phyloP scores from a whole-genome alignment of 805 yeast genomes.

The Teunomyces gatunensis region DNA sequence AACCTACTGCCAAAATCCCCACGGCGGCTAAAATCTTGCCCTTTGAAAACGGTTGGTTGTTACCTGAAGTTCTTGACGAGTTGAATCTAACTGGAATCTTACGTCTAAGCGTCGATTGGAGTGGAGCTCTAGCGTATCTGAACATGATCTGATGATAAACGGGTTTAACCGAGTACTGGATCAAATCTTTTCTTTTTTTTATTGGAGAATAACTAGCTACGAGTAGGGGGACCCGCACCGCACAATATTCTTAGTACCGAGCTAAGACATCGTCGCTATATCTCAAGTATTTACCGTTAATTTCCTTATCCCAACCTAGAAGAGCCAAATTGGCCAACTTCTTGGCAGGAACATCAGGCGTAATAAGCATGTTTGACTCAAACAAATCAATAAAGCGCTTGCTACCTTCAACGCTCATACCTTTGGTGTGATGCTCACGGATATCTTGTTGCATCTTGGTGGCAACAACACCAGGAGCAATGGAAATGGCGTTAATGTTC shows the following conservation, averaged over 20 bases:
- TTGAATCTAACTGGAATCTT: conserved; percentile 9
- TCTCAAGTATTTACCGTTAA: conserved; percentile 70
- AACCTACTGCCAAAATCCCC: conserved; percentile 51
- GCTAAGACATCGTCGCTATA: conserved; percentile 45
- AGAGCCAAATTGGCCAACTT: conserved; percentile 66
- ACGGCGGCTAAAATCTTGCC: conserved; percentile 28
- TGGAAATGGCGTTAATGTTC: conserved; percentile 55
- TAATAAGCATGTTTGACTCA: conserved; percentile 52
- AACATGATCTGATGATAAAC: neutral
- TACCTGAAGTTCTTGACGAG: conserved; percentile 9
- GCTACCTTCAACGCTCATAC: conserved; percentile 61
- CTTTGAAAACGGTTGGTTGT: conserved; percentile 8
- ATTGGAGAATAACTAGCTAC: neutral
- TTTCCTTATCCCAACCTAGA: conserved; percentile 50
- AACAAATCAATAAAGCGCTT: conserved; percentile 66
- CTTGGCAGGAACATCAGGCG: conserved; percentile 70
- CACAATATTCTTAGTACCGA: neutral
- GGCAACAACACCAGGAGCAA: conserved; percentile 95
- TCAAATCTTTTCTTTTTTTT: neutral
- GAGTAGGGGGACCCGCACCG: neutral
- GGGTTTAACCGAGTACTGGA: neutral
- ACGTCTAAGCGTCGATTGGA: neutral
- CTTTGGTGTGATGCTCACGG: conserved; percentile 56
- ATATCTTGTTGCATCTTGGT: conserved; percentile 85
- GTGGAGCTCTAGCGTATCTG: neutral